Conservation (phyloP, 129 eudicot species). For the Escallonia rubra region DNA sequence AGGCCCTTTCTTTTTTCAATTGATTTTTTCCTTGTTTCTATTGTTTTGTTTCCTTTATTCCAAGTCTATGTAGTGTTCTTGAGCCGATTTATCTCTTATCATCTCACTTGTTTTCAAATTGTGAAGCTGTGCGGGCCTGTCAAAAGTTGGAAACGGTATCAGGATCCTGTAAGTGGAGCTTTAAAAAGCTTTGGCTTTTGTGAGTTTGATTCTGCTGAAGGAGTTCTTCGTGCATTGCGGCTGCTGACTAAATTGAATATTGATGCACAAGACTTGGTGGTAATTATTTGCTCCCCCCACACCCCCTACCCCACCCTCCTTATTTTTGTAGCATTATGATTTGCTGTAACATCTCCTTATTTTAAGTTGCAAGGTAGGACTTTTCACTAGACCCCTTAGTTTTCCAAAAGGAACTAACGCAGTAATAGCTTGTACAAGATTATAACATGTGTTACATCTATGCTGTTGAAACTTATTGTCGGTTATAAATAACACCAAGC, state of each 20-base stretch:
- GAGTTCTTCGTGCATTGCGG: constrained; percentile 88
- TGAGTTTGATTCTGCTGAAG: constrained; percentile 96
- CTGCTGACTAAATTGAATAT: constrained; percentile 74
- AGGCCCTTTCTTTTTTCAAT: constrained; percentile 6
- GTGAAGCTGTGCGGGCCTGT: constrained; percentile 94
- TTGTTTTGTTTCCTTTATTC: background rate
- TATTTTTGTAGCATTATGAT: background rate
- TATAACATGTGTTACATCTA: no score
- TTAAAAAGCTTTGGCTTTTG: constrained; percentile 87
- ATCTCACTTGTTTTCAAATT: constrained; percentile 3
- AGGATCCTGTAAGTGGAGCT: constrained; percentile 77
- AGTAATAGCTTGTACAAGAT: no score
- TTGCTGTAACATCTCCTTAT: background rate
- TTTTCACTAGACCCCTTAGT: no score
- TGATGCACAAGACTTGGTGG: constrained; percentile 95
- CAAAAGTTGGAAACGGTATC: constrained; percentile 94
- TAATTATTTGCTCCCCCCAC: constrained; percentile 22
- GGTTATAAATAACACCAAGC: no score
- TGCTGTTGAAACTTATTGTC: no score
- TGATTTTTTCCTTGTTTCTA: background rate
- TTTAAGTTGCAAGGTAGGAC: no score
- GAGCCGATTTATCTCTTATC: background rate
- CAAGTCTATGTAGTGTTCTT: background rate
- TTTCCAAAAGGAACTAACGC: no score
- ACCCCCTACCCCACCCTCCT: background rate